Conservation (phyloP, 352 stramenopile genomes). For the Elongisporangium undulatum region DNA sequence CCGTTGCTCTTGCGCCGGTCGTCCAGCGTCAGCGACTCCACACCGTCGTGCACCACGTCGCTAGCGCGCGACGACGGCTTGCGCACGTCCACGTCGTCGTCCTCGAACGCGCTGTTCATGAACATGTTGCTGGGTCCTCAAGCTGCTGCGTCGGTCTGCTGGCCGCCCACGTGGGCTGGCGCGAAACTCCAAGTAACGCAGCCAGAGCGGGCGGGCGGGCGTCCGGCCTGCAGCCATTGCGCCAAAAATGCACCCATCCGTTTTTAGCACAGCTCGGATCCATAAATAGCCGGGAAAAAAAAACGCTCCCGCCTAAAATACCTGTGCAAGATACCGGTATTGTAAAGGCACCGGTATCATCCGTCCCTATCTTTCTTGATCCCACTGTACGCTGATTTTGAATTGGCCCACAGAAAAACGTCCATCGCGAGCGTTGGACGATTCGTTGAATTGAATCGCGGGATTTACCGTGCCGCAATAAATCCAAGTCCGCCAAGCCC, state of each 20-base stretch:
- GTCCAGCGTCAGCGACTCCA: slow-evolving; percentile 60
- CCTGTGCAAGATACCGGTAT: neutral
- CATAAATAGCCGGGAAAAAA: neutral
- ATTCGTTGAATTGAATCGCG: neutral
- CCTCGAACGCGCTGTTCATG: slow-evolving; percentile 76
- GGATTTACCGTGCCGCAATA: neutral
- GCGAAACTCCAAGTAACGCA: slow-evolving; percentile 19
- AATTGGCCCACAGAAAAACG: neutral
- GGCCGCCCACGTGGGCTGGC: slow-evolving; percentile 5
- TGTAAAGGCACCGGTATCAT: neutral
- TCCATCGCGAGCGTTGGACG: neutral
- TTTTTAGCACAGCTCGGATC: neutral
- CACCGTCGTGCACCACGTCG: slow-evolving; percentile 43
- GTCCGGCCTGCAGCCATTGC: neutral
- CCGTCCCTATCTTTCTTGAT: neutral
- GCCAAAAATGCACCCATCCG: neutral
- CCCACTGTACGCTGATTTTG: neutral
- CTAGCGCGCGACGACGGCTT: slow-evolving; percentile 21
- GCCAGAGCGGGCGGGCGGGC: neutral
- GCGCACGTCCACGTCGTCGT: slow-evolving; percentile 41
- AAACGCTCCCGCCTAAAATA: neutral
- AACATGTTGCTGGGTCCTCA: slow-evolving; percentile 47
- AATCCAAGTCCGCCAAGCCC: neutral
- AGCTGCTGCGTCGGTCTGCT: neutral
- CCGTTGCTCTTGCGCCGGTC: slow-evolving; percentile 28